These are phyloP conservation scores for Artemisia annua DNA, from an alignment of 129 eudicot genomes.

Conservation along the genomic window DNA sequence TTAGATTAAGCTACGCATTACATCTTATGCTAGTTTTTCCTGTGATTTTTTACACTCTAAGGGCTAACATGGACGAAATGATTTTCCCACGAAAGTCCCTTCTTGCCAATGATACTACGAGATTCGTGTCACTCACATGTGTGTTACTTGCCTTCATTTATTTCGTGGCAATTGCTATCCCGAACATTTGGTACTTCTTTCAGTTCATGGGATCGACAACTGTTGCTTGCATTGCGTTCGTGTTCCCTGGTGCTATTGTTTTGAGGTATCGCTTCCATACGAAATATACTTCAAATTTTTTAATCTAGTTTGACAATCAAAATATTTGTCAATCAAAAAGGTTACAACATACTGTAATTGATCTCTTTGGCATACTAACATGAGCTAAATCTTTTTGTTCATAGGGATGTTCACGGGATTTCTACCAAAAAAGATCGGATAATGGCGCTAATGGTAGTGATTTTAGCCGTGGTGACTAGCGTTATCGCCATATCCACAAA, in stretches of 20 bases:
- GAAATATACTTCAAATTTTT: background rate
- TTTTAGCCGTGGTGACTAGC: slow-evolving; percentile 70
- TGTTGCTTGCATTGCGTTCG: slow-evolving; percentile 66
- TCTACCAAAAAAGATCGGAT: slow-evolving; percentile 54
- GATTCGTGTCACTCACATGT: slow-evolving; percentile 61
- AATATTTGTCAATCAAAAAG: too few species aligned
- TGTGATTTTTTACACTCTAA: slow-evolving; percentile 61
- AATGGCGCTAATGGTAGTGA: slow-evolving; percentile 59
- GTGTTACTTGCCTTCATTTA: slow-evolving; percentile 47
- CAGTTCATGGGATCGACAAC: slow-evolving; percentile 91
- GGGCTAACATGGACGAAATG: slow-evolving; percentile 76
- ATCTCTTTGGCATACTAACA: background rate
- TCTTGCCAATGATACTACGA: slow-evolving; percentile 44
- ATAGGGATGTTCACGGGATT: slow-evolving; percentile 67
- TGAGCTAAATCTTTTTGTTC: background rate
- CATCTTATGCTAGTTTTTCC: slow-evolving; percentile 94
- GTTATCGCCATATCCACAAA: slow-evolving; percentile 63
- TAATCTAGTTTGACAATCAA: too few species aligned
- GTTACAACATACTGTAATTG: too few species aligned
- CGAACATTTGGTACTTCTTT: slow-evolving; percentile 87
- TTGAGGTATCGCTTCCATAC: slow-evolving; percentile 47
- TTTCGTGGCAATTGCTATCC: slow-evolving; percentile 61
- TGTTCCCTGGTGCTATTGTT: slow-evolving; percentile 78
- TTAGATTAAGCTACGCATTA: slow-evolving; percentile 77
- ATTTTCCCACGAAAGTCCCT: slow-evolving; percentile 53